These are phyloP conservation scores for Didymella segeticola DNA, from an alignment of 2,329 filamentous ascomycete genomes.

Conservation along the genomic window DNA sequence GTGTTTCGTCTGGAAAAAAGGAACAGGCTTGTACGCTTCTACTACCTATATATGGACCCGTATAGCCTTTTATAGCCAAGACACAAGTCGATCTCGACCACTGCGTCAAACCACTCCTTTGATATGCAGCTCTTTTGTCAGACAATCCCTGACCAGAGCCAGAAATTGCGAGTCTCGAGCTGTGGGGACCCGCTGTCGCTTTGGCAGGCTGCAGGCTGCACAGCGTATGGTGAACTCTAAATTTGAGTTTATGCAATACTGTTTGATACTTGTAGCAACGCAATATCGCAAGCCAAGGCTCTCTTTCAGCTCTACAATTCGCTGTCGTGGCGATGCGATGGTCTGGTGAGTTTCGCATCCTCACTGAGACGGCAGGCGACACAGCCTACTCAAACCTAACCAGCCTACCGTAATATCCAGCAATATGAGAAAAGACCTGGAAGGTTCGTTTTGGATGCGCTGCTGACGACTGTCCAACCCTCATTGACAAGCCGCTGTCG, in stretches of 20 bases:
- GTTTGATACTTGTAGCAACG: neutral
- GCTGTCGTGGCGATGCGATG: neutral
- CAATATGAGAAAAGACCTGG: slow-evolving; percentile 14
- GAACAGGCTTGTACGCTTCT: slow-evolving; percentile 15
- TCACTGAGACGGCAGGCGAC: slow-evolving; percentile 14
- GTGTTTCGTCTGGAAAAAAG: slow-evolving; percentile 10
- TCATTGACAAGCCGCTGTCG: neutral
- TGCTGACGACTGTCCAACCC: slow-evolving; percentile 14
- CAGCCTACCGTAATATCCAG: slow-evolving; percentile 10
- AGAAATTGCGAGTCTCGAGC: slow-evolving; percentile 4
- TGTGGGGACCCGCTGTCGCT: slow-evolving; percentile 14
- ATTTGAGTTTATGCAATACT: slow-evolving; percentile 8
- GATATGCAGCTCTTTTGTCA: slow-evolving; percentile 2
- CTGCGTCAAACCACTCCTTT: slow-evolving; percentile 17
- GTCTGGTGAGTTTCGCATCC: slow-evolving; percentile 1
- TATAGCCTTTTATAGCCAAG: slow-evolving; percentile 16
- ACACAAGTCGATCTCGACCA: slow-evolving; percentile 15
- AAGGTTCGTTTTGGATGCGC: neutral
- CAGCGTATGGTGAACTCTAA: neutral
- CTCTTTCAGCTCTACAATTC: neutral
- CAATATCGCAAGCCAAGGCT: neutral
- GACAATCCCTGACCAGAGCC: neutral
- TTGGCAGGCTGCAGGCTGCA: slow-evolving; percentile 1
- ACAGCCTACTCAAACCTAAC: slow-evolving; percentile 28
- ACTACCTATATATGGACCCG: slow-evolving; percentile 10